phyloP scores from a whole-genome alignment of 345 rosid species.

The Citrus unshiu region DNA sequence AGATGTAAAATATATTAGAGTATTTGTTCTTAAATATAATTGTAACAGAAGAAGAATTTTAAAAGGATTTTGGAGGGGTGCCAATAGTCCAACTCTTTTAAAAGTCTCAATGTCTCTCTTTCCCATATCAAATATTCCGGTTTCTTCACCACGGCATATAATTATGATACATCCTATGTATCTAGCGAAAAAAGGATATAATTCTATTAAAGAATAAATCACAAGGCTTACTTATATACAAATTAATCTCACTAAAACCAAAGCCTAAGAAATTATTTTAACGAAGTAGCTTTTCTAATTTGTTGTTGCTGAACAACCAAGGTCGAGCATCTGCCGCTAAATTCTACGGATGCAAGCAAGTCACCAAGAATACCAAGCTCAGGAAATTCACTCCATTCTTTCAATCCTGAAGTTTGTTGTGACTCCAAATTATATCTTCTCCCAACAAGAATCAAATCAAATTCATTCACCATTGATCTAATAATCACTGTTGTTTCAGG shows the following conservation, averaged over 20 bases:
- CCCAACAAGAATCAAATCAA: slow-evolving; percentile 52
- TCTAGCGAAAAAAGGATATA: no score
- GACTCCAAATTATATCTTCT: slow-evolving; percentile 30
- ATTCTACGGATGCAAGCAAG: not conserved
- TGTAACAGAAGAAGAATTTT: fast-evolving
- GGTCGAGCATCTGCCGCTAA: not conserved
- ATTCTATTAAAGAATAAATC: not conserved
- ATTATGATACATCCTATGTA: no score
- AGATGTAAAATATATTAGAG: no score
- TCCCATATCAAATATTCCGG: no score
- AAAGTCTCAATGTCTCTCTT: no score
- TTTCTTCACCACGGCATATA: no score
- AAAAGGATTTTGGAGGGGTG: no score
- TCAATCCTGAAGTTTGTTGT: slow-evolving; percentile 39
- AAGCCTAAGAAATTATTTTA: not conserved
- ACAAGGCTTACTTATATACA: no score
- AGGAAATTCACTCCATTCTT: slow-evolving; percentile 59
- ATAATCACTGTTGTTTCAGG: slow-evolving; percentile 29
- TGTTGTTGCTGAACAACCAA: not conserved
- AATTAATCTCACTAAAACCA: not conserved
- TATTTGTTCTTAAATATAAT: no score
- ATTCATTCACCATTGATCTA: slow-evolving; percentile 24
- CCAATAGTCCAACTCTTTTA: no score
- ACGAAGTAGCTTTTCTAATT: not conserved
- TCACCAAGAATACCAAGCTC: slow-evolving; percentile 46